Evolutionary conservation across 1,139 yeast species (phyloP).

Genomic region (Groenewaldozyma sp.): DNA sequence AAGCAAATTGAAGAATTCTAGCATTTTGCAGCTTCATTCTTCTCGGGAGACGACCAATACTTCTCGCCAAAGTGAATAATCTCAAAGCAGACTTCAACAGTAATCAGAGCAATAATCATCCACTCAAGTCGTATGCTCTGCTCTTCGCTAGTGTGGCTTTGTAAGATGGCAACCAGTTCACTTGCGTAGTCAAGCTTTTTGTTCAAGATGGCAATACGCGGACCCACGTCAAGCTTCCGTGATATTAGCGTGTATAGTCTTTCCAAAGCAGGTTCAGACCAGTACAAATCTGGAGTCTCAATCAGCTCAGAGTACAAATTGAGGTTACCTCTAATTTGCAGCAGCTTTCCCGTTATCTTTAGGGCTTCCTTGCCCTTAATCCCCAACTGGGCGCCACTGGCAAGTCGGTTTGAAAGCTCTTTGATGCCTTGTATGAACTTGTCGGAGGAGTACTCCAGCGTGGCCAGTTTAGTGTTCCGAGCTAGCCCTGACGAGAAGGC

Average conservation of each 20-base stretch:
- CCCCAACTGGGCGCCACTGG: slow-evolving; percentile 50
- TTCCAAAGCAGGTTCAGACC: slow-evolving; percentile 86
- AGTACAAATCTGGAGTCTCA: slow-evolving; percentile 85
- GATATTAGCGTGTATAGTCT: slow-evolving; percentile 63
- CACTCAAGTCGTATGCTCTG: slow-evolving; percentile 74
- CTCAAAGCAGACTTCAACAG: slow-evolving; percentile 80
- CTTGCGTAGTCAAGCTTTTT: slow-evolving; percentile 83
- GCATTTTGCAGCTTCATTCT: too few species aligned
- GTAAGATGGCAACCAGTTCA: slow-evolving; percentile 72
- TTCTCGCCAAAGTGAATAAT: slow-evolving; percentile 50
- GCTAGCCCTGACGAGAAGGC: slow-evolving; percentile 87
- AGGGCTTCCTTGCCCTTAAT: slow-evolving; percentile 54
- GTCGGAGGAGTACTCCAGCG: slow-evolving; percentile 65
- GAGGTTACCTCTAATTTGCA: slow-evolving; percentile 68
- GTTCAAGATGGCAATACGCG: slow-evolving; percentile 70
- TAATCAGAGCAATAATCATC: slow-evolving; percentile 73
- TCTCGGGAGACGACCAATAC: too few species aligned
- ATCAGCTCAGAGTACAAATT: slow-evolving; percentile 82
- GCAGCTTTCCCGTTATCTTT: slow-evolving; percentile 61
- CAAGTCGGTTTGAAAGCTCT: slow-evolving; percentile 53
- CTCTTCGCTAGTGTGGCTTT: slow-evolving; percentile 66
- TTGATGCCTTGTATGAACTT: slow-evolving; percentile 54
- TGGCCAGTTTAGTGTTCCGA: slow-evolving; percentile 74
- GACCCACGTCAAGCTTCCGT: slow-evolving; percentile 60
- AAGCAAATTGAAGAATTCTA: too few species aligned